Percentiles rank a stretch among this genome's conserved stretches.
Evolutionary conservation across 768 basidiomycete species (phyloP).

Genomic region (Pleurotus sapidus): DNA sequence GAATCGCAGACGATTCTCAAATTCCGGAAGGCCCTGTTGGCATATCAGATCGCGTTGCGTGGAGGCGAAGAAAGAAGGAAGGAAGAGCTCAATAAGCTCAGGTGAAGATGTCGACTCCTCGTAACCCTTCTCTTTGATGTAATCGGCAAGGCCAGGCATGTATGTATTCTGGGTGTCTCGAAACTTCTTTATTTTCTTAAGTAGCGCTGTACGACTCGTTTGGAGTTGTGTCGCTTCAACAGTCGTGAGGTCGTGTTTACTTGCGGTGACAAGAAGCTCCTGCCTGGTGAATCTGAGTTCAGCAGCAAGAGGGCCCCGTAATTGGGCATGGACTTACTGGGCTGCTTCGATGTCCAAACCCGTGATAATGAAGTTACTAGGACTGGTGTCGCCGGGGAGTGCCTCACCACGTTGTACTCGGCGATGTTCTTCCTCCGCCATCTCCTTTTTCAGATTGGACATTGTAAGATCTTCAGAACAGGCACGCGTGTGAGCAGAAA

Average conservation of each 20-base stretch:
- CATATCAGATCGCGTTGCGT: constrained; percentile 4
- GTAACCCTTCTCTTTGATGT: not conserved
- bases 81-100: constrained; percentile 13
- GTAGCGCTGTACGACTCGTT: not conserved
- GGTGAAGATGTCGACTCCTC: not conserved
- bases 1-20: constrained; percentile 12
- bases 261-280: not conserved
- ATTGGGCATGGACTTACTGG: constrained; percentile 8
- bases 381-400: not conserved
- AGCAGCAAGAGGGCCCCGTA: not conserved
- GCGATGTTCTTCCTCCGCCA: constrained; percentile 12
- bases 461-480: no score
- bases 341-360: constrained; percentile 11
- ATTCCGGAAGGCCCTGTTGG: constrained; percentile 9
- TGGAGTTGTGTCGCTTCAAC: not conserved
- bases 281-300: constrained; percentile 2
- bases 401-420: constrained; percentile 6
- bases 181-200: no score
- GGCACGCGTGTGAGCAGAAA: no score
- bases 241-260: not conserved
- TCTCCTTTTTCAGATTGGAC: no score
- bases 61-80: constrained; percentile 16
- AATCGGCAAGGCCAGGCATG: constrained; percentile 13
- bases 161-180: not conserved
- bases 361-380: constrained; percentile 12